phyloP scores from a whole-genome alignment of 2,329 filamentous ascomycete genomes.

The Claviceps pazoutovae region DNA sequence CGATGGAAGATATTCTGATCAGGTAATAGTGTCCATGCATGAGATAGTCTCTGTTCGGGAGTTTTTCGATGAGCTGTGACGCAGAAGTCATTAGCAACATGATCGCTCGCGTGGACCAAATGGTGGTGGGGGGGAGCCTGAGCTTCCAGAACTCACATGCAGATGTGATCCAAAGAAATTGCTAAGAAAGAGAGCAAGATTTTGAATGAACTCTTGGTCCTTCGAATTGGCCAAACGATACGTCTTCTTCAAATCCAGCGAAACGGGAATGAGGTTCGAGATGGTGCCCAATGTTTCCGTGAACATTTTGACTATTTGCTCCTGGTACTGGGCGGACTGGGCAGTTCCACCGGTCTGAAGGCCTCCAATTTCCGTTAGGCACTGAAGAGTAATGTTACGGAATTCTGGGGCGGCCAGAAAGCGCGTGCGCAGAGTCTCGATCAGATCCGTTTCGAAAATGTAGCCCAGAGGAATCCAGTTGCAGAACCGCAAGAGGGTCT shows the following conservation, averaged over 20 bases:
- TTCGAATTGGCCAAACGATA: slow-evolving; percentile 83
- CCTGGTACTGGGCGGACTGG: slow-evolving; percentile 65
- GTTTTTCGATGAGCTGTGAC: slow-evolving; percentile 71
- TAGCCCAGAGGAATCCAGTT: slow-evolving; percentile 99
- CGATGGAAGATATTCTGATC: slow-evolving; percentile 95
- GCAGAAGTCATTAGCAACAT: background rate
- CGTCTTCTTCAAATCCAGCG: slow-evolving; percentile 78
- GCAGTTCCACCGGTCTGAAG: slow-evolving; percentile 65
- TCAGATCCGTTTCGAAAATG: slow-evolving; percentile 95
- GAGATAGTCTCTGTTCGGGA: slow-evolving; percentile 89
- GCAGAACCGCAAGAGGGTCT: slow-evolving; percentile 88
- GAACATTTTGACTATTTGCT: slow-evolving; percentile 96
- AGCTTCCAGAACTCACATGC: slow-evolving; percentile 37
- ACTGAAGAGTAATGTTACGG: slow-evolving; percentile 92
- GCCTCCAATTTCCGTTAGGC: slow-evolving; percentile 90
- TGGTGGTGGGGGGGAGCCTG: background rate
- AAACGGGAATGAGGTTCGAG: slow-evolving; percentile 80
- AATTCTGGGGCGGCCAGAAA: slow-evolving; percentile 92
- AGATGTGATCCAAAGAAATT: slow-evolving; percentile 95
- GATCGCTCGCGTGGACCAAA: background rate
- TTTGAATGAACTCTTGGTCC: slow-evolving; percentile 97
- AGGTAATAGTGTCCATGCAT: slow-evolving; percentile 96
- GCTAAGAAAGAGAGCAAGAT: slow-evolving; percentile 86
- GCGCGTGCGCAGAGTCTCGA: slow-evolving; percentile 81
- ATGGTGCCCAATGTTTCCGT: slow-evolving; percentile 90